Evolutionary conservation across 1,139 yeast genomes (phyloP).

Genomic region (Blastobotrys raffinosifermentans): DNA sequence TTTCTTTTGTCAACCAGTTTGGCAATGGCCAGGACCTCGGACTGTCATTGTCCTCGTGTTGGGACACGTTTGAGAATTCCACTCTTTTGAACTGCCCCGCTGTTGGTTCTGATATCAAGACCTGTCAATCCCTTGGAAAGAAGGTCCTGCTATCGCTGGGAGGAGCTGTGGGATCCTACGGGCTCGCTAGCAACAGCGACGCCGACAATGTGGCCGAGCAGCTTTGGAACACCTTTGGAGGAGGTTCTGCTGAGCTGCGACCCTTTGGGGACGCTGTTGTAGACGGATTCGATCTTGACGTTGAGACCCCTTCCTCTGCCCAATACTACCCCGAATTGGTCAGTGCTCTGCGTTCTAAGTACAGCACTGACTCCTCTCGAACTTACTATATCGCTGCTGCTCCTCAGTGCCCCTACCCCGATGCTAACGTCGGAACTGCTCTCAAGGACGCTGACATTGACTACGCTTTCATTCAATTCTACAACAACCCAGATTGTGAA

Average conservation of each 20-base stretch:
- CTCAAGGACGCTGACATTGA: conserved; percentile 61
- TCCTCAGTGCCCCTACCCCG: conserved; percentile 93
- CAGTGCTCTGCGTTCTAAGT: conserved; percentile 47
- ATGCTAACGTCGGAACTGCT: conserved; percentile 68
- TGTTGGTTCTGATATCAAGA: conserved; percentile 57
- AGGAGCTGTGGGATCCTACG: conserved; percentile 78
- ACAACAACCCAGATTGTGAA: conserved; percentile 71
- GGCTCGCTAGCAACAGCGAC: conserved; percentile 53
- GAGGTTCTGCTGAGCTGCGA: conserved; percentile 51
- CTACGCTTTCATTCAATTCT: conserved; percentile 85
- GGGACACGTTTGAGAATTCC: conserved; percentile 28
- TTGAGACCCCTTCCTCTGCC: conserved; percentile 44
- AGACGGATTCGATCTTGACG: conserved; percentile 70
- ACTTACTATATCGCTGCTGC: conserved; percentile 80
- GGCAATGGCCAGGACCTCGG: conserved; percentile 35
- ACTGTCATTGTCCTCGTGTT: conserved; percentile 64
- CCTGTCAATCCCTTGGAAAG: conserved; percentile 80
- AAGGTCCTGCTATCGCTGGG: conserved; percentile 78
- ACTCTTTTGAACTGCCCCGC: conserved; percentile 32
- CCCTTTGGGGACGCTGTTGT: conserved; percentile 66
- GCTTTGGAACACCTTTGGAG: conserved; percentile 82
- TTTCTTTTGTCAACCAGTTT: conserved; percentile 65
- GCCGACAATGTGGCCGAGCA: conserved; percentile 66
- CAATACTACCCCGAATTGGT: conserved; percentile 46
- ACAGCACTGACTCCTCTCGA: conserved; percentile 36